Evolutionary conservation across 1,284 basidiomycete species (phyloP).

Genomic region (Coniferiporia sulphurascens): DNA sequence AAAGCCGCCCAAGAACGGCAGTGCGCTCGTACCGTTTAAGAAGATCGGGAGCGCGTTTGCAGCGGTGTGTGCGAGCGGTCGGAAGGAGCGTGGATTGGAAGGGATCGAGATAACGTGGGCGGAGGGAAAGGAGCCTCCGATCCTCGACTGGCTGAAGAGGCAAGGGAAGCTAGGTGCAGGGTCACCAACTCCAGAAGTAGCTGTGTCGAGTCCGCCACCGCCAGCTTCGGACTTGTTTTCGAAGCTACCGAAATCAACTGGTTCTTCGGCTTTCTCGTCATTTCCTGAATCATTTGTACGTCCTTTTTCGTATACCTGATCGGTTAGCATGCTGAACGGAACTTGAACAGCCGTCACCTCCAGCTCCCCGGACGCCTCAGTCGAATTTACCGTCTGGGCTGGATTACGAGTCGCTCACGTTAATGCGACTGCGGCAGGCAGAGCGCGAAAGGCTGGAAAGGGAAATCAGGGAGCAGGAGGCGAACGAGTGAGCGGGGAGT

Average conservation of each 20-base stretch:
- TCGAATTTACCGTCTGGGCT: conserved; percentile 36
- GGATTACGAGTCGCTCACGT: conserved; percentile 77
- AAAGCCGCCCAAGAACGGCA: conserved; percentile 57
- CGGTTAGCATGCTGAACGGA: conserved; percentile 16
- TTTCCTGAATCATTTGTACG: conserved; percentile 58
- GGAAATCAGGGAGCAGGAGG: conserved; percentile 58
- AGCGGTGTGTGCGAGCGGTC: conserved; percentile 57
- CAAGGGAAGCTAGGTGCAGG: conserved; percentile 51
- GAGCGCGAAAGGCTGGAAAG: conserved; percentile 71
- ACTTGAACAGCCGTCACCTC: conserved; percentile 25
- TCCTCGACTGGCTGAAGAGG: conserved; percentile 71
- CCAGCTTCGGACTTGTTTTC: neutral
- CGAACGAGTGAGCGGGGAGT: conserved; percentile 18
- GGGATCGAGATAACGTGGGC: conserved; percentile 66
- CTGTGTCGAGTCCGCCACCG: conserved; percentile 15
- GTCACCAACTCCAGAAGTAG: neutral
- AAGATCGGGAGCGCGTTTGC: conserved; percentile 71
- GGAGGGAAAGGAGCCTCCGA: conserved; percentile 63
- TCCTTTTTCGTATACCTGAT: conserved; percentile 15
- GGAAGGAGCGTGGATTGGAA: conserved; percentile 42
- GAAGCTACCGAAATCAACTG: conserved; percentile 20
- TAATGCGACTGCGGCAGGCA: conserved; percentile 77
- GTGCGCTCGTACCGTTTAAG: conserved; percentile 68
- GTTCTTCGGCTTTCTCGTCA: conserved; percentile 38
- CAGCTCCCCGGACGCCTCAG: conserved; percentile 26